phyloP scores from a whole-genome alignment of 2,329 filamentous ascomycete genomes.

The Apiospora koreana region DNA sequence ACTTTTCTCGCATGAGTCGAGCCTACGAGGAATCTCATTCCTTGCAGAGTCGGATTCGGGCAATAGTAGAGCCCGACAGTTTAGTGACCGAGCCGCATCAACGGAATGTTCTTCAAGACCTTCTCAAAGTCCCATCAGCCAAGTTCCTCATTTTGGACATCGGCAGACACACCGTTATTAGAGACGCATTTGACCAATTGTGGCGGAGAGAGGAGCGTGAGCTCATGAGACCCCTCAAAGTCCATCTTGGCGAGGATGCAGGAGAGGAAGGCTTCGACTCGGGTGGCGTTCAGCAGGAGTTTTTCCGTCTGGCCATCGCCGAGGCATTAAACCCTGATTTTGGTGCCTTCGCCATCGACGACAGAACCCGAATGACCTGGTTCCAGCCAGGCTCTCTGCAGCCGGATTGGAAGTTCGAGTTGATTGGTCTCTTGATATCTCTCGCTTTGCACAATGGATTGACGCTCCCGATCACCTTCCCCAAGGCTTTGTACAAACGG shows the following conservation, averaged over 20 bases:
- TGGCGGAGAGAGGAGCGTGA: constrained; percentile 85
- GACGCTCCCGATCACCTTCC: constrained; percentile 87
- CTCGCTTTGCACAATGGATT: constrained; percentile 92
- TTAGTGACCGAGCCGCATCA: constrained; percentile 59
- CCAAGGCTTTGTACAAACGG: constrained; percentile 79
- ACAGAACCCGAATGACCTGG: constrained; percentile 78
- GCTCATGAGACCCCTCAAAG: constrained; percentile 81
- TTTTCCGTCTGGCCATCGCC: constrained; percentile 81
- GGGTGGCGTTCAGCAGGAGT: constrained; percentile 94
- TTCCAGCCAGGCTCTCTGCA: constrained; percentile 82
- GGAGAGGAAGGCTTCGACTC: constrained; percentile 92
- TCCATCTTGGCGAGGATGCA: constrained; percentile 78
- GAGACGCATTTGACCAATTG: constrained; percentile 81
- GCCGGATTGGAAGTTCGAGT: constrained; percentile 85
- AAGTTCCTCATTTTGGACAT: constrained; percentile 73
- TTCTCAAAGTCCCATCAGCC: constrained; percentile 66
- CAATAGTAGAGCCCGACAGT: constrained; percentile 54
- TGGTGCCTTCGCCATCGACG: constrained; percentile 79
- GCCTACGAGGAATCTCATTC: constrained; percentile 71
- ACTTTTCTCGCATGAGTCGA: constrained; percentile 82
- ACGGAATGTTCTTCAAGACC: constrained; percentile 61
- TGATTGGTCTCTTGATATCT: constrained; percentile 84
- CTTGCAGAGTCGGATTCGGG: constrained; percentile 56
- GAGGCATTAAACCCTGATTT: constrained; percentile 78
- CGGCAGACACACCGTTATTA: constrained; percentile 65